phyloP scores from a whole-genome alignment of 192 early-diverging fungal genomes.

The Backusella macrospora region DNA sequence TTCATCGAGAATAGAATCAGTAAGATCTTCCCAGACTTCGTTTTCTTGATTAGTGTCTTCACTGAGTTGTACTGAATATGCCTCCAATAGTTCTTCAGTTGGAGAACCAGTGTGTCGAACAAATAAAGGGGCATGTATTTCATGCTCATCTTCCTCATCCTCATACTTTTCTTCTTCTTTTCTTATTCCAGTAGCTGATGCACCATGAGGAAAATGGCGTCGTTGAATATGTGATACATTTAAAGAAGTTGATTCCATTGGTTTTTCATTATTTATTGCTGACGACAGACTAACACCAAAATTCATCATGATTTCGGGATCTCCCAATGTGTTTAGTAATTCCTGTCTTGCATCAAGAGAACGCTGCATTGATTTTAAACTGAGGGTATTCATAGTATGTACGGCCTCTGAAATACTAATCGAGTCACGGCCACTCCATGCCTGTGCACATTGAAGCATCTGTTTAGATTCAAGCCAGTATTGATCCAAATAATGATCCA shows the following conservation, averaged over 20 bases:
- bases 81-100: background rate
- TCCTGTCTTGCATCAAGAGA: conserved; percentile 28
- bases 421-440: conserved; percentile 19
- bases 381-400: conserved; percentile 30
- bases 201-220: background rate
- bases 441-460: conserved; percentile 31
- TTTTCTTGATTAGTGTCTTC: background rate
- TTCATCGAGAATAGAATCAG: background rate
- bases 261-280: background rate
- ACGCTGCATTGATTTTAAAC: conserved; percentile 27
- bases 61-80: background rate
- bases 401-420: conserved; percentile 22
- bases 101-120: background rate
- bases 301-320: background rate
- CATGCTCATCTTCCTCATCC: conserved; percentile 25
- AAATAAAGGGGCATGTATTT: conserved; percentile 24
- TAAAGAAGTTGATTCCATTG: background rate
- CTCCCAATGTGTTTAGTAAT: conserved; percentile 21
- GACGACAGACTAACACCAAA: conserved; percentile 7
- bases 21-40: background rate
- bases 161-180: too few species aligned
- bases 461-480: conserved; percentile 30
- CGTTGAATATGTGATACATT: background rate
- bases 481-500: conserved; percentile 28
- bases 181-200: background rate